Conservation (phyloP, 2,329 filamentous ascomycete genomes). For the Lasiodiplodia citricola region DNA sequence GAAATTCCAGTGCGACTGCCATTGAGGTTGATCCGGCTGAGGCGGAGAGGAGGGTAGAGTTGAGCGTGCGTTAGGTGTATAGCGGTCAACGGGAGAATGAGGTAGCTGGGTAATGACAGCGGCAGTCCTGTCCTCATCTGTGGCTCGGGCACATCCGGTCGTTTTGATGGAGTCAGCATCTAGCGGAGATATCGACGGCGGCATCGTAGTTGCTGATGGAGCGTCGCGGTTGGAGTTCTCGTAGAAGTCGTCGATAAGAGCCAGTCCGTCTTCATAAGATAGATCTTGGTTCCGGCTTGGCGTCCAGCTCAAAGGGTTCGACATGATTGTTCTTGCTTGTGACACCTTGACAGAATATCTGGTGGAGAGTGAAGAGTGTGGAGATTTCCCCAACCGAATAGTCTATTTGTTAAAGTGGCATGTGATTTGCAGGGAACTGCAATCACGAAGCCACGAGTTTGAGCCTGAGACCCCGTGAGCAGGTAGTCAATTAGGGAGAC, state of each 20-base stretch:
- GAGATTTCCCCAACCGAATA: neutral
- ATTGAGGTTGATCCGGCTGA: neutral
- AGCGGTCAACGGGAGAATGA: neutral
- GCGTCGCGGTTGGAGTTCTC: neutral
- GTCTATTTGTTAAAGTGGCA: neutral
- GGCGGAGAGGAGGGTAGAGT: constrained; percentile 1
- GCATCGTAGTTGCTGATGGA: neutral
- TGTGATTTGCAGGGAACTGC: neutral
- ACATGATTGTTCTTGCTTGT: neutral
- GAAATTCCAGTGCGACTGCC: constrained; percentile 2
- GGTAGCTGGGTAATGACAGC: constrained; percentile 1
- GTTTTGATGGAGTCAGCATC: neutral
- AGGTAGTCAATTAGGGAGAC: neutral
- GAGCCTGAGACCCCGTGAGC: neutral
- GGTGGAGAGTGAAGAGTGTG: neutral
- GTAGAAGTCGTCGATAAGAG: constrained; percentile 13
- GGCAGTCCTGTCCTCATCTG: neutral
- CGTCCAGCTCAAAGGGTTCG: neutral
- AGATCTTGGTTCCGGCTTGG: neutral
- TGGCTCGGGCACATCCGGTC: neutral
- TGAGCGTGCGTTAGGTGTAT: neutral
- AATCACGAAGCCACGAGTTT: neutral
- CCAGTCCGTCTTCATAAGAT: constrained; percentile 11
- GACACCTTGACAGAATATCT: neutral
- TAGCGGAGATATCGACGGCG: neutral